Base-by-base conservation (phyloP, 345 rosid genomes). In the Melaleuca quinquenervia region DNA sequence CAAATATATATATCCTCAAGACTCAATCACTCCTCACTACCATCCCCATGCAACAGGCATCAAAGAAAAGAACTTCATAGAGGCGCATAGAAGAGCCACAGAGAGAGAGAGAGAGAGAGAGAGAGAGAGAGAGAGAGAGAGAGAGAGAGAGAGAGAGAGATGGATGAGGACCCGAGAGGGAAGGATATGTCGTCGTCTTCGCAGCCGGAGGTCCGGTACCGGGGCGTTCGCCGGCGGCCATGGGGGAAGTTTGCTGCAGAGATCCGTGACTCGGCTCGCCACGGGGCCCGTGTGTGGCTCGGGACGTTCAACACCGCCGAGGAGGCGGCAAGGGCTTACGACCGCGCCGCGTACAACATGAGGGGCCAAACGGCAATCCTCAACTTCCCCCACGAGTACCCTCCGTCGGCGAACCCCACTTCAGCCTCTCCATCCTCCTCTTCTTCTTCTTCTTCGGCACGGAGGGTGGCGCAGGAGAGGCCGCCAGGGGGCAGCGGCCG, bases 201-300 rank as follows among this genome's bases (percentile, higher is more conserved):
- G 20, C 24, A 85, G 55, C 70, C 36, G 16, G 93, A 90, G 83
- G 91, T 87, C 29, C 88, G 87, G 85, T 95, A 94, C 89, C 89
- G 99, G 0, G 99, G 99, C 14, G 96, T 96, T n/a, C 62, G 99
- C 26, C 87, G 89, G 87, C 90, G 99, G 88, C 99, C 99, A 0
- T 96, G 99, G 99, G 99, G 98, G 10, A 96, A 95, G 90, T 96
- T 91, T 15, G 99, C 99, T 0, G 97, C 98, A 2, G 99, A 96
- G 95, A 96, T 96, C 84, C 93, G 98, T 0, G 98, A 96, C 87
- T 95, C 98, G 0, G 90, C 91, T 13, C 88, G 93, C 50, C 97
- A 92, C 3, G 97, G 99, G 7, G 94, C 94, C n/a, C 91, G 99
- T 20, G 88, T 96, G 48, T 96, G 99, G 99, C 94, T 96, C 1